These are phyloP conservation scores for Fragosphaeria purpurea DNA, from an alignment of 2,329 filamentous ascomycete species.

Conservation along the genomic window DNA sequence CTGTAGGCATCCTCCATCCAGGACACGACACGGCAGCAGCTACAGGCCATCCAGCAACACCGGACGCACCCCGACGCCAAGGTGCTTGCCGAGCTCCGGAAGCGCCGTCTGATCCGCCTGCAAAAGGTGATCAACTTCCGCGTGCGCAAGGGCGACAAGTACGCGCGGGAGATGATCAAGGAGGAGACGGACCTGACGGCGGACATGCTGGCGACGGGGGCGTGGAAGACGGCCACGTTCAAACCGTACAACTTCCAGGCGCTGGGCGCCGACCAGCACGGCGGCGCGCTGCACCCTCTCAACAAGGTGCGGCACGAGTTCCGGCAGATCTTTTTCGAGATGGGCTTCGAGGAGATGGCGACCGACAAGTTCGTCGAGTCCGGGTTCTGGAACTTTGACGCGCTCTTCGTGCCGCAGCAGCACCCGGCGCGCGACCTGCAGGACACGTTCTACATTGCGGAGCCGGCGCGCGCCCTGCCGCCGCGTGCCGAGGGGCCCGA, in stretches of 20 bases:
- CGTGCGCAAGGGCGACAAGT: constrained; percentile 77
- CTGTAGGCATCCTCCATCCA: constrained; percentile 58
- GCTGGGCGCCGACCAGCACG: constrained; percentile 49
- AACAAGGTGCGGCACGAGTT: constrained; percentile 96
- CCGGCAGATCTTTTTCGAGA: constrained; percentile 97
- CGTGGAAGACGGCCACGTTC: constrained; percentile 88
- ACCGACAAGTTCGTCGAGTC: constrained; percentile 90
- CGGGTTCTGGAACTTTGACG: constrained; percentile 98
- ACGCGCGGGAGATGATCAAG: constrained; percentile 76
- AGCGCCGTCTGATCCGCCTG: constrained; percentile 78
- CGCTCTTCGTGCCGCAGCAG: constrained; percentile 93
- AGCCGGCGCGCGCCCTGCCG: constrained; percentile 66
- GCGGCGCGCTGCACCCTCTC: constrained; percentile 57
- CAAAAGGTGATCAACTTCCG: constrained; percentile 81
- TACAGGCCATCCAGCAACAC: constrained; percentile 62
- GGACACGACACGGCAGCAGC: constrained; percentile 67
- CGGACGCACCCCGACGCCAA: constrained; percentile 61
- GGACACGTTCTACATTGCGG: constrained; percentile 94
- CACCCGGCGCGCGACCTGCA: constrained; percentile 95
- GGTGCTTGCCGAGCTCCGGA: constrained; percentile 70
- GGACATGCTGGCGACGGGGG: constrained; percentile 79
- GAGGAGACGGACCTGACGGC: constrained; percentile 92
- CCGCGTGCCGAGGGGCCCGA: constrained; percentile 47
- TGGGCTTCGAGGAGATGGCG: constrained; percentile 98
- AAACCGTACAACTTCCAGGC: constrained; percentile 50